Conservation (phyloP, 2,329 filamentous ascomycete genomes). For the Pseudohalonectria lignicola region DNA sequence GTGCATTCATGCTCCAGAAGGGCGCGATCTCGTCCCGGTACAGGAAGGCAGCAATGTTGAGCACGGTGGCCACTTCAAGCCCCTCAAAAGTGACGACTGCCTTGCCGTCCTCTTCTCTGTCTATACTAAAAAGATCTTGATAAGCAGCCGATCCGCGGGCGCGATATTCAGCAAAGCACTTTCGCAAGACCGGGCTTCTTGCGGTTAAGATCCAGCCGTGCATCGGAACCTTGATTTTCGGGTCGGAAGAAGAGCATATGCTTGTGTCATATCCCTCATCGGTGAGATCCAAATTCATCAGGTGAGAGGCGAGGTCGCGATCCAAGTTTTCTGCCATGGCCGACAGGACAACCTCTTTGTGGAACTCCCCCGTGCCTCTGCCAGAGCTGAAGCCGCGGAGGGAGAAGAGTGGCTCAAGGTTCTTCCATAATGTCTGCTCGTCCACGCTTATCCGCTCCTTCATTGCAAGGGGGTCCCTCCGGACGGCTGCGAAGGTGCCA, state of each 20-base stretch:
- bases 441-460: slow-evolving; percentile 57
- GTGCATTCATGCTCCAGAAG: slow-evolving; percentile 80
- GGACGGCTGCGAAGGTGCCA: slow-evolving; percentile 79
- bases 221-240: slow-evolving; percentile 63
- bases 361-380: slow-evolving; percentile 20
- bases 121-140: slow-evolving; percentile 49
- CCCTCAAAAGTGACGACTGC: slow-evolving; percentile 53
- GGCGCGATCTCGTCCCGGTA: slow-evolving; percentile 76
- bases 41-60: slow-evolving; percentile 69
- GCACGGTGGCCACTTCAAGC: slow-evolving; percentile 64
- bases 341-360: background rate
- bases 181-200: slow-evolving; percentile 59
- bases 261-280: slow-evolving; percentile 30
- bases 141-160: slow-evolving; percentile 41
- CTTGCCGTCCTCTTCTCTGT: slow-evolving; percentile 26
- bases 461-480: slow-evolving; percentile 75
- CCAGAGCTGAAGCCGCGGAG: slow-evolving; percentile 53
- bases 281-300: slow-evolving; percentile 25
- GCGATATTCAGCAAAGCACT: slow-evolving; percentile 47
- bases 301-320: slow-evolving; percentile 42
- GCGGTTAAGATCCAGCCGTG: slow-evolving; percentile 73
- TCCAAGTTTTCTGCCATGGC: no score
- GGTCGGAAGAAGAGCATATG: slow-evolving; percentile 47
- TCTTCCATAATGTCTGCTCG: slow-evolving; percentile 60
- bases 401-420: slow-evolving; percentile 59